A percentile compares a stretch with the other conserved stretches of the same genome.
phyloP scores from a whole-genome alignment of 2,329 filamentous ascomycete genomes.

The Rutstroemia sp. region DNA sequence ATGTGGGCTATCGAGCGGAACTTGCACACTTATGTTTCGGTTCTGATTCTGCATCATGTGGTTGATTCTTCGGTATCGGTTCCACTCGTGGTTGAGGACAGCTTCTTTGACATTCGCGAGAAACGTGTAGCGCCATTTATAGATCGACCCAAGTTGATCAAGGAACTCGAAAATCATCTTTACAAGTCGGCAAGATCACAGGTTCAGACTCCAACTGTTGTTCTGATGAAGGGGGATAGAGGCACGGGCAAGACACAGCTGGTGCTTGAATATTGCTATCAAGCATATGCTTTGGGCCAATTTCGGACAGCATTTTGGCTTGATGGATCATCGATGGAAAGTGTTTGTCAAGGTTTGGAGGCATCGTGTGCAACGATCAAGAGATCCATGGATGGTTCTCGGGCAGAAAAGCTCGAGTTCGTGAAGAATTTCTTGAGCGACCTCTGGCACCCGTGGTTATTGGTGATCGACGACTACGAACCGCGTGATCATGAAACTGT shows the following conservation, averaged over 20 bases:
- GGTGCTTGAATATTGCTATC: slow-evolving; percentile 14
- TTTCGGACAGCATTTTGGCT: slow-evolving; percentile 15
- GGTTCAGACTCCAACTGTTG: slow-evolving; percentile 8
- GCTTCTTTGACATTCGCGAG: slow-evolving; percentile 16
- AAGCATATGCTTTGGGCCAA: slow-evolving; percentile 9
- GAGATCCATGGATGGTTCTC: slow-evolving; percentile 12
- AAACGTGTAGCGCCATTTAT: slow-evolving; percentile 10
- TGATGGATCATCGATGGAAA: slow-evolving; percentile 12
- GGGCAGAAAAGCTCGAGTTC: slow-evolving; percentile 13
- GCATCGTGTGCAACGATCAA: slow-evolving; percentile 13
- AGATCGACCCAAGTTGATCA: slow-evolving; percentile 6
- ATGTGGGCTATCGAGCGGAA: slow-evolving; percentile 17
- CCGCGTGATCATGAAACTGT: slow-evolving; percentile 8
- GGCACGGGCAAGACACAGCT: slow-evolving; percentile 15
- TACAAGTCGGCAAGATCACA: slow-evolving; percentile 10
- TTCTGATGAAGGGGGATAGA: slow-evolving; percentile 12
- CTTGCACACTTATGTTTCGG: slow-evolving; percentile 18
- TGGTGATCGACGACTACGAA: slow-evolving; percentile 15
- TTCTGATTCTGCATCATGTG: slow-evolving; percentile 18
- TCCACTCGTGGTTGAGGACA: slow-evolving; percentile 6
- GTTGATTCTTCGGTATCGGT: slow-evolving; percentile 12
- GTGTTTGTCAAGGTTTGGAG: slow-evolving; percentile 13
- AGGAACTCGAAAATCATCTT: slow-evolving; percentile 8
- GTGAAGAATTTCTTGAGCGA: slow-evolving; percentile 13
- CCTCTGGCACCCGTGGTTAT: slow-evolving; percentile 18